Conservation (phyloP, 306 rosid species). For the Glycine tomentella region DNA sequence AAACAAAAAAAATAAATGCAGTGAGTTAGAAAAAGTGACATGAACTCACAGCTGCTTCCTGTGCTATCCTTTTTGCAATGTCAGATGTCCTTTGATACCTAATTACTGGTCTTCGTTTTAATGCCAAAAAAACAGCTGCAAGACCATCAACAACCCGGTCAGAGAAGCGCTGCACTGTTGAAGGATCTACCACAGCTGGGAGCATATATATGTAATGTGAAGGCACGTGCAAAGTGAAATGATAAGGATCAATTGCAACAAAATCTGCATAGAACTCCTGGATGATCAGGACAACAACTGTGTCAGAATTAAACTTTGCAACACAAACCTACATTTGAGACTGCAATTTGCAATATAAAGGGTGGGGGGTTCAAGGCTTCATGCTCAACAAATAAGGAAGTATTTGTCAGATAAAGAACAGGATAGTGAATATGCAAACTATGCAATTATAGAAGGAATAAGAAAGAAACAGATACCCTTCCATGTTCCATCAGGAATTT, state of each 20-base stretch:
- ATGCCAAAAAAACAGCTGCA: slow-evolving; percentile 81
- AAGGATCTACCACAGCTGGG: slow-evolving; percentile 90
- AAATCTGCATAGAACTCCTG: slow-evolving; percentile 96
- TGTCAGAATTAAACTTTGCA: slow-evolving; percentile 45
- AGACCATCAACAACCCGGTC: slow-evolving; percentile 88
- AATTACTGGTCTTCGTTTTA: slow-evolving; percentile 88
- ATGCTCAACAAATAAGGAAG: slow-evolving; percentile 18
- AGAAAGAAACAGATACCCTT: slow-evolving; percentile 22
- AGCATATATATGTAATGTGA: slow-evolving; percentile 86
- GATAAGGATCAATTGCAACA: slow-evolving; percentile 86
- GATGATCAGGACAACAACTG: slow-evolving; percentile 50
- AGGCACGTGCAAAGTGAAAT: slow-evolving; percentile 81
- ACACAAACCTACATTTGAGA: slow-evolving; percentile 25
- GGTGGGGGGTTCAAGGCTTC: not conserved
- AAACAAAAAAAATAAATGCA: not conserved
- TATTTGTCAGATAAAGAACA: slow-evolving; percentile 39
- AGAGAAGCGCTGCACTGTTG: slow-evolving; percentile 71
- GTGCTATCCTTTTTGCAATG: slow-evolving; percentile 89
- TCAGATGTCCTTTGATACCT: slow-evolving; percentile 96
- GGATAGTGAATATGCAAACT: not conserved
- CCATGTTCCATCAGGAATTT: slow-evolving; percentile 8
- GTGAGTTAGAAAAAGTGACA: slow-evolving; percentile 13
- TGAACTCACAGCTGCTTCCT: slow-evolving; percentile 77
- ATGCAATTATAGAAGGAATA: slow-evolving; percentile 1
- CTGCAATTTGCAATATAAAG: slow-evolving; percentile 35